These are phyloP conservation scores for Claviceps capensis DNA, from an alignment of 2,329 filamentous ascomycete species.

Conservation along the genomic window DNA sequence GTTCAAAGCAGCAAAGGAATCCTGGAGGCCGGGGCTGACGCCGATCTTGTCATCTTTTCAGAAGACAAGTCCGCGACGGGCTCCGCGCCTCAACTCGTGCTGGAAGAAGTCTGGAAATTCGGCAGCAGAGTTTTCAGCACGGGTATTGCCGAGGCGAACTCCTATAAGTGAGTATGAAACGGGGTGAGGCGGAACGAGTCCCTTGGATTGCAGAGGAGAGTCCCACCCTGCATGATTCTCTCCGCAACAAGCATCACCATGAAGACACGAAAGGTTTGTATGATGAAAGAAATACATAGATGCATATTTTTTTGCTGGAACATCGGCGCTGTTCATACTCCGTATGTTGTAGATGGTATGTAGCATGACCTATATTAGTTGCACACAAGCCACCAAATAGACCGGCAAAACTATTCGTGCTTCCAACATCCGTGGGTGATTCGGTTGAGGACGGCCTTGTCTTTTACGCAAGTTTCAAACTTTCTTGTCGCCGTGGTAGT, in stretches of 20 bases:
- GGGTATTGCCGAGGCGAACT: slow-evolving; percentile 2
- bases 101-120: slow-evolving; percentile 77
- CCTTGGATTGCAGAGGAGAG: background rate
- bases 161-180: background rate
- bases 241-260: background rate
- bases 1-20: slow-evolving; percentile 53
- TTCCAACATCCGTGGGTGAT: background rate
- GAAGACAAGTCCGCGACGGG: slow-evolving; percentile 26
- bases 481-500: background rate
- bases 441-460: background rate
- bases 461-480: no score
- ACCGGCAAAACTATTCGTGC: background rate
- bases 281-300: no score
- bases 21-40: slow-evolving; percentile 48
- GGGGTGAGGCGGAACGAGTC: background rate
- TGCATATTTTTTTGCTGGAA: no score
- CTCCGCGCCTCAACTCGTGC: slow-evolving; percentile 36
- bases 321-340: no score
- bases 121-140: slow-evolving; percentile 36
- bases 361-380: no score
- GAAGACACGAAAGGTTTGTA: background rate
- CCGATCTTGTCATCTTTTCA: slow-evolving; percentile 55
- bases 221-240: background rate
- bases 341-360: no score
- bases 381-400: background rate